Evolutionary conservation across 495 filamentous ascomycete genomes (phyloP).

Genomic region (Xylaria grammica): DNA sequence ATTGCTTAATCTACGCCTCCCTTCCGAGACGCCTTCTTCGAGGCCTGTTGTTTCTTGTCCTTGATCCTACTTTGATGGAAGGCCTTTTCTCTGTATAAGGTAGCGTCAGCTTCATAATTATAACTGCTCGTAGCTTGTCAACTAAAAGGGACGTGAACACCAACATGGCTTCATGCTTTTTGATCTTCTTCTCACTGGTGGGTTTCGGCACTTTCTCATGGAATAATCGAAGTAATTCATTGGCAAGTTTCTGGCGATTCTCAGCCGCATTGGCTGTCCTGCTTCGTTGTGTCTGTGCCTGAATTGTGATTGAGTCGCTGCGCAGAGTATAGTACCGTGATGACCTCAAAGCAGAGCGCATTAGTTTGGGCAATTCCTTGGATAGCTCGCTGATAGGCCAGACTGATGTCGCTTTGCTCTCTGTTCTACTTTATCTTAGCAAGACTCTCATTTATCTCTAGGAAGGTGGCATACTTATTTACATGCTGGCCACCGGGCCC

Average conservation of each 20-base stretch:
- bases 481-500: conserved; percentile 95
- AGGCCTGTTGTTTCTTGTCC: conserved; percentile 76
- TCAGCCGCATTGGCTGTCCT: conserved; percentile 52
- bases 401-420: conserved; percentile 85
- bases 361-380: conserved; percentile 66
- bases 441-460: not conserved
- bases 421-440: conserved; percentile 65
- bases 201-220: conserved; percentile 43
- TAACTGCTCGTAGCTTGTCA: conserved; percentile 13
- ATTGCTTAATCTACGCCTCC: conserved; percentile 35
- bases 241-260: conserved; percentile 48
- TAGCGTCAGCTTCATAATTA: conserved; percentile 20
- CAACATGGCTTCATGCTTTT: conserved; percentile 49
- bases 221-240: conserved; percentile 68
- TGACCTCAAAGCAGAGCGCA: conserved; percentile 66
- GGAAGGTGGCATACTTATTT: conserved; percentile 79
- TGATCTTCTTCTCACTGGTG: conserved; percentile 43
- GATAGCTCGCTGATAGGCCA: conserved; percentile 63
- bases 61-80: conserved; percentile 73
- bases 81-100: conserved; percentile 63
- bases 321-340: conserved; percentile 73
- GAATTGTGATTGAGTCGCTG: conserved; percentile 57
- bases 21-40: conserved; percentile 77
- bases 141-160: conserved; percentile 14
- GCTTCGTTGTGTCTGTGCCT: conserved; percentile 52